A percentile compares a stretch with the other conserved stretches of the same genome.
Conservation (phyloP, 176 grass and related monocot species). For the Eleusine indica region DNA sequence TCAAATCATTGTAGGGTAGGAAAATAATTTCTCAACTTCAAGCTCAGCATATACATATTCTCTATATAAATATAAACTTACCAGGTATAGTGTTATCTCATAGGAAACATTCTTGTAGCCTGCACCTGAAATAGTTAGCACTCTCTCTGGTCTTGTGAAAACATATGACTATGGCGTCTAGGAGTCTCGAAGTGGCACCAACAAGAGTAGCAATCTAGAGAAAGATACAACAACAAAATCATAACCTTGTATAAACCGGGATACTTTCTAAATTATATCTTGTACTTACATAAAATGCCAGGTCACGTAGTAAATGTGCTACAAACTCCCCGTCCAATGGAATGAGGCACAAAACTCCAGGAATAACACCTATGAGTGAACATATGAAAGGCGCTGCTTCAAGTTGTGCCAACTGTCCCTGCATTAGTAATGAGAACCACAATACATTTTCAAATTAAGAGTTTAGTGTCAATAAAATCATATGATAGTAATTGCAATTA, state of each 20-base stretch:
- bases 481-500: too few species aligned
- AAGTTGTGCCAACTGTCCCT: not conserved
- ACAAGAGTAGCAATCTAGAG: not conserved
- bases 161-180: not conserved
- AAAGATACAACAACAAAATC: not conserved
- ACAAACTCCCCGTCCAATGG: too few species aligned
- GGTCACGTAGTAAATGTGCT: not conserved
- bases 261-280: not conserved
- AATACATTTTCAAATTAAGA: too few species aligned
- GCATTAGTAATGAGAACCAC: not conserved
- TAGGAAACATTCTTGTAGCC: not conserved
- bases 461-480: too few species aligned
- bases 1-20: too few species aligned
- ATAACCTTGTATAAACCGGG: not conserved
- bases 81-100: not conserved
- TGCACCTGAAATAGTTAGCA: not conserved
- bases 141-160: not conserved
- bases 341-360: not conserved
- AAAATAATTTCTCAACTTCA: too few species aligned
- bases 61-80: too few species aligned
- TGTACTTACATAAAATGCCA: not conserved
- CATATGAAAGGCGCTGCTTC: not conserved
- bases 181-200: not conserved
- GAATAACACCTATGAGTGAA: not conserved
- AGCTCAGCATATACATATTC: too few species aligned